Conservation (phyloP, 106 monocot species). For the Dioscorea alata region DNA sequence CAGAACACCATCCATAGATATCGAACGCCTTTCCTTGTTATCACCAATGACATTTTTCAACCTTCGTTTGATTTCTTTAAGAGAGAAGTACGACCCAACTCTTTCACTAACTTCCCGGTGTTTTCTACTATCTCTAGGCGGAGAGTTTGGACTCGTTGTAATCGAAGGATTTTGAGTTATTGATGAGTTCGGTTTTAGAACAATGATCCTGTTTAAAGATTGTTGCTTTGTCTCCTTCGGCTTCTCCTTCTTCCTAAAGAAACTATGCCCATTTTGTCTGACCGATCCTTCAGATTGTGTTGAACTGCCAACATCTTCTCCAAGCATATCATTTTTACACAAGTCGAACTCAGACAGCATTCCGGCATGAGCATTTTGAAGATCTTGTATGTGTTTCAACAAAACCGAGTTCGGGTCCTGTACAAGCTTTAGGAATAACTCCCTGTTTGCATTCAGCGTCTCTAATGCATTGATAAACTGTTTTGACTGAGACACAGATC, state of each 20-base stretch:
- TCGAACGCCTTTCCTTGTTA: conserved; percentile 25
- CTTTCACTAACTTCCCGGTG: conserved; percentile 20
- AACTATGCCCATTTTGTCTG: conserved; percentile 13
- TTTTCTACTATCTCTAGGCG: conserved; percentile 17
- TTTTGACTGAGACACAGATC: conserved; percentile 21
- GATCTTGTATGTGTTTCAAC: conserved; percentile 27
- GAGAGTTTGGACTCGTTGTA: conserved; percentile 12
- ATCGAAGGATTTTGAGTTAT: conserved; percentile 14
- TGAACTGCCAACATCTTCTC: conserved; percentile 10
- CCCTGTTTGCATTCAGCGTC: conserved; percentile 49
- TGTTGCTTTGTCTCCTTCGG: conserved; percentile 17
- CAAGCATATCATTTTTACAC: conserved; percentile 1
- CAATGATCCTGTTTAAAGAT: conserved; percentile 39
- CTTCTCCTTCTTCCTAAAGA: conserved; percentile 41
- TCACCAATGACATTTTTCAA: conserved; percentile 49
- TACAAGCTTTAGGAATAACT: conserved; percentile 48
- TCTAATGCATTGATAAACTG: conserved; percentile 58
- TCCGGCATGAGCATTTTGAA: conserved; percentile 6
- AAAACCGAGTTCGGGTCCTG: conserved; percentile 43
- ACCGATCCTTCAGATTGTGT: conserved; percentile 2
- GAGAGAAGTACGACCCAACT: conserved; percentile 44
- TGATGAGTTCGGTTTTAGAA: conserved; percentile 40
- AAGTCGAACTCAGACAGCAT: not conserved
- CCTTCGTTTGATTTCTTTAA: conserved; percentile 60
- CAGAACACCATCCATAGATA: conserved; percentile 29